Conservation (phyloP, 176 grass and related monocot species). For the Alloteropsis semialata region DNA sequence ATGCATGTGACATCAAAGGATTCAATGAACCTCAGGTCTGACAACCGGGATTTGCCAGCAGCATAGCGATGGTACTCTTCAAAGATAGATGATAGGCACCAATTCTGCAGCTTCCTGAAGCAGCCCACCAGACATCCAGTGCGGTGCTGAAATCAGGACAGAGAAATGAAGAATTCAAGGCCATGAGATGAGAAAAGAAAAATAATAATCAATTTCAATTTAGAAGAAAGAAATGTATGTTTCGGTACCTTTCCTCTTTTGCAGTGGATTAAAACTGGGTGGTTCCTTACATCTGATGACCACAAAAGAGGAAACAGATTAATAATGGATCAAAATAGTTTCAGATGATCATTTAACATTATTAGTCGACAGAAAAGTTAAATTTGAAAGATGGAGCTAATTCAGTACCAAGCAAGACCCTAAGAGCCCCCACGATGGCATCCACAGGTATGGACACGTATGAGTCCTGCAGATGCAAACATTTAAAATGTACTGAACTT, state of each 20-base stretch:
- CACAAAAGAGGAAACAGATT: not conserved
- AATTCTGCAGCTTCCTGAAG: slow-evolving; percentile 62
- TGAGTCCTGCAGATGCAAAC: slow-evolving; percentile 47
- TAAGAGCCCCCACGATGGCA: slow-evolving; percentile 60
- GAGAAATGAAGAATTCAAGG: not conserved
- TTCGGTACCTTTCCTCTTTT: slow-evolving; percentile 63
- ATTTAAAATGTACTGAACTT: slow-evolving; percentile 23
- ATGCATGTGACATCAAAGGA: slow-evolving; percentile 51
- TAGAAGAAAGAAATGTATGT: not conserved
- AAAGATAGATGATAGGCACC: slow-evolving; percentile 62
- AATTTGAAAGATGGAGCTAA: slow-evolving; percentile 29
- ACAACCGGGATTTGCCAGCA: slow-evolving; percentile 34
- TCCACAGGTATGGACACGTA: slow-evolving; percentile 50
- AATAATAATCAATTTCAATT: not conserved
- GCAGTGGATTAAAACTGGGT: slow-evolving; percentile 74
- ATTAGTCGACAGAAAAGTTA: not conserved
- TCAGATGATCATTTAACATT: not conserved
- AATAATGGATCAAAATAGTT: not conserved
- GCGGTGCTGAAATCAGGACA: slow-evolving; percentile 41
- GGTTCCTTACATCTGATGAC: slow-evolving; percentile 63
- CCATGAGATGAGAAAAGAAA: not conserved
- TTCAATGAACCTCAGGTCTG: slow-evolving; percentile 56
- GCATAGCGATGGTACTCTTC: slow-evolving; percentile 62
- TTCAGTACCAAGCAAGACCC: slow-evolving; percentile 68
- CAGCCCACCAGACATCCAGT: slow-evolving; percentile 62